Evolutionary conservation across 306 rosid species (phyloP).

Genomic region (Trifolium fragiferum): DNA sequence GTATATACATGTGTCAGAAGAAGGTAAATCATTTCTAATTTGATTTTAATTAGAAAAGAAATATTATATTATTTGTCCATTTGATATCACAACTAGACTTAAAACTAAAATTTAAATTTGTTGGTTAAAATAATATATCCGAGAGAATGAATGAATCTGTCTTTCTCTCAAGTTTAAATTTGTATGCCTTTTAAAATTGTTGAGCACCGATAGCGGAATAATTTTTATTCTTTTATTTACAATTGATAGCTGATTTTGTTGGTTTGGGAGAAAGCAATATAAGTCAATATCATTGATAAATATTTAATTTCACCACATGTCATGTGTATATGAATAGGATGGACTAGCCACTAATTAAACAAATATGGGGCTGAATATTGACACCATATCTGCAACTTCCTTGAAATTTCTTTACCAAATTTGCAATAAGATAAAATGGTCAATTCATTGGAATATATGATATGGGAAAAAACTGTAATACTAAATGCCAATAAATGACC

Average conservation of each 20-base stretch:
- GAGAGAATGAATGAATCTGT: constrained; percentile 47
- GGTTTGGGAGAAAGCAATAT: constrained; percentile 44
- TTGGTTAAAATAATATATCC: constrained; percentile 25
- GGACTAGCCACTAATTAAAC: constrained; percentile 44
- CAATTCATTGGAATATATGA: constrained; percentile 26
- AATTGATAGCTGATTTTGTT: constrained; percentile 43
- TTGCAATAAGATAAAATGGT: constrained; percentile 40
- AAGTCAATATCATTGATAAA: constrained; percentile 39
- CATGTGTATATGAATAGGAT: constrained; percentile 39
- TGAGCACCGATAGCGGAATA: constrained; percentile 40
- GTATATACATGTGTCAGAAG: constrained; percentile 46
- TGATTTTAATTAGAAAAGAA: background rate
- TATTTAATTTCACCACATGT: constrained; percentile 45
- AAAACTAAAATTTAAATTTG: constrained; percentile 23
- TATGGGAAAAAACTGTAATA: constrained; percentile 18
- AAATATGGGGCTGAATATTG: constrained; percentile 45
- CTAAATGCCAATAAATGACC: constrained; percentile 14
- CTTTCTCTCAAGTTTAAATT: constrained; percentile 30
- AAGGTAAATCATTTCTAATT: constrained; percentile 35
- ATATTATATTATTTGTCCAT: constrained; percentile 32
- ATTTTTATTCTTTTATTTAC: no score
- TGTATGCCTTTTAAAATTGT: constrained; percentile 21
- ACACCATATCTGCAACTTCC: constrained; percentile 53
- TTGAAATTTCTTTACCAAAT: constrained; percentile 50
- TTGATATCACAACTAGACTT: constrained; percentile 41